Percentiles rank a stretch among this genome's conserved stretches.
phyloP scores from a whole-genome alignment of 1,139 yeast species.

The Pichia sp. region DNA sequence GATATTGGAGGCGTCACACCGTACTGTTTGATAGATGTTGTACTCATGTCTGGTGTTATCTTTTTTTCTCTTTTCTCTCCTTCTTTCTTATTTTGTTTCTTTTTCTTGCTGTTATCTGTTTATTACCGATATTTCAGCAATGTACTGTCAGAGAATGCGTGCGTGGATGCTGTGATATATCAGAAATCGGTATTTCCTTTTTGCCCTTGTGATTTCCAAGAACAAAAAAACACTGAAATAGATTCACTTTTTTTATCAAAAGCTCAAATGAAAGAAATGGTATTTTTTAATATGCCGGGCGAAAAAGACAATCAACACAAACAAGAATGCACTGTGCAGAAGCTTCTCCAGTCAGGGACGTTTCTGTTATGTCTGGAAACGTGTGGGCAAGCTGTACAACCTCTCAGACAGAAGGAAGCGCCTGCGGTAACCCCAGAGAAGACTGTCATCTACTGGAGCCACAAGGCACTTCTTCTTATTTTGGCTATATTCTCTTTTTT shows the following conservation, averaged over 20 bases:
- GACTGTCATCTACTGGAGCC: neutral
- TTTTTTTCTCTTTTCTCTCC: too few relatives aligned
- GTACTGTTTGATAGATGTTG: constrained; percentile 34
- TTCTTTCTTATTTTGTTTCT: neutral
- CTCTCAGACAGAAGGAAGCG: neutral
- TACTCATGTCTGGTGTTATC: constrained; percentile 16
- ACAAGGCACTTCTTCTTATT: neutral
- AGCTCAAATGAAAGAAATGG: neutral
- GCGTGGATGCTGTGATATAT: neutral
- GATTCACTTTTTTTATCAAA: neutral
- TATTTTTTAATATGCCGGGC: too few relatives aligned
- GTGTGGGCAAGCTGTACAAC: neutral
- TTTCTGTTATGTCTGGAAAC: neutral
- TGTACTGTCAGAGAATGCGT: too few relatives aligned
- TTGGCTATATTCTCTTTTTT: neutral
- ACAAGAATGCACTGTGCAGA: neutral
- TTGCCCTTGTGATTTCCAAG: neutral
- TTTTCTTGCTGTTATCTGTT: neutral
- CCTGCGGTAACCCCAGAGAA: neutral
- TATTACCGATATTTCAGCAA: neutral
- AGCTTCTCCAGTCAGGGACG: neutral
- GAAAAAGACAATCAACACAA: neutral
- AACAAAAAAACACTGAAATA: neutral
- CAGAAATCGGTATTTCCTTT: too few relatives aligned
- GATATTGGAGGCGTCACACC: constrained; percentile 95